Evolutionary conservation across 257 asterid species (phyloP), one percentile per base, ranked within the genome.

Genomic region (Solanum megistacrolobum): DNA sequence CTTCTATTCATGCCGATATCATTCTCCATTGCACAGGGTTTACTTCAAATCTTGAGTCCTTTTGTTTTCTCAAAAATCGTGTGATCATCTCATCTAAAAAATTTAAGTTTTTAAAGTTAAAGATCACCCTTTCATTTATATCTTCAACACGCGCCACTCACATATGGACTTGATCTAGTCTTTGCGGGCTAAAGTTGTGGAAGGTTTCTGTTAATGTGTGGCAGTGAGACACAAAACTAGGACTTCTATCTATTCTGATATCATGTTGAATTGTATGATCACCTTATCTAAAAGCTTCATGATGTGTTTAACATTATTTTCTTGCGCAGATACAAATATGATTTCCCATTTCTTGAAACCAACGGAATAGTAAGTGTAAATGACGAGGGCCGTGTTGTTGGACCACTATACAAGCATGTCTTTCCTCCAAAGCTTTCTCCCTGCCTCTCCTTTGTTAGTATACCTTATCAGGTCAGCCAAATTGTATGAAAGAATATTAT

Each of bases 21-120:
- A 92, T 95, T 86, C 89, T 95, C 88, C 94, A 94, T 20, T 93
- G 96, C 20, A 92, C 97, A 4, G 94, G 98, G 98, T 94, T 90
- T 16, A 46, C n/a, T 83, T 34, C 36, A 41, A 72, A 72, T 62
- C 62, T 52, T 16, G 62, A 52, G 23, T 52, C 23, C 3, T 52
- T 52, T 52, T 16, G 23, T 52, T 48, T 48, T 16, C 60, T 48
- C 3, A 48, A 48, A 14, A 48, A 5, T 48, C 8, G n/a, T 52
- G 9, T 52, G 23, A 52, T 18, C n/a, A 52, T 52, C n/a, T 52
- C 62, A 18, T 52, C 62, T 52, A 52, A 16, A 52, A 16, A 2
- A 52, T 1, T 7, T 52, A 52, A 52, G 62, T 12, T 46, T 1
- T 46, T 46, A 46, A 12, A 46, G 55, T 46, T 46, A 46, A 46